Conservation (phyloP, 352 stramenopile genomes). For the Aphanomyces stellatus region DNA sequence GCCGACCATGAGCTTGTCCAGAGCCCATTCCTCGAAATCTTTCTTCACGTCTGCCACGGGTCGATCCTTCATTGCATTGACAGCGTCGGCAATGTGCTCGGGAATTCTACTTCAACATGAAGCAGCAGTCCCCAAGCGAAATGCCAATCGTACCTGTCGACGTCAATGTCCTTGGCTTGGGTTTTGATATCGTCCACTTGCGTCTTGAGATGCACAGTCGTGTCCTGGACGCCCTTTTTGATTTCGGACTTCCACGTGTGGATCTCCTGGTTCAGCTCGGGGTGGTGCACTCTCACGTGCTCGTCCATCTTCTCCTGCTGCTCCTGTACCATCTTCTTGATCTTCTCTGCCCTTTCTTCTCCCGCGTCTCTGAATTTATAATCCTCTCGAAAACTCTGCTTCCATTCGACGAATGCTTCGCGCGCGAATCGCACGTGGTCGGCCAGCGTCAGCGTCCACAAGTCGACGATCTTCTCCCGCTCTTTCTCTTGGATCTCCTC, state of each 20-base stretch:
- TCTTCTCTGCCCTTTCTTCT: constrained; percentile 51
- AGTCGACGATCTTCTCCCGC: constrained; percentile 50
- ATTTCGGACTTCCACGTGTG: constrained; percentile 55
- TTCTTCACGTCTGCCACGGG: constrained; percentile 47
- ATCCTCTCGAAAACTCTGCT: constrained; percentile 33
- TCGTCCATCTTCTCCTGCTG: constrained; percentile 47
- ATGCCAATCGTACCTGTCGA: constrained; percentile 63
- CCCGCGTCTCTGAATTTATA: constrained; percentile 41
- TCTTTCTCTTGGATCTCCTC: constrained; percentile 36
- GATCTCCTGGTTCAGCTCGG: constrained; percentile 59
- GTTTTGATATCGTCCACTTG: constrained; percentile 59
- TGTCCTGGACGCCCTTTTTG: constrained; percentile 36
- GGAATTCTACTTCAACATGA: constrained; percentile 38
- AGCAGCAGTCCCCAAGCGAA: constrained; percentile 49
- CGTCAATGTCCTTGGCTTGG: constrained; percentile 44
- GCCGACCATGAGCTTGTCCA: constrained; percentile 76
- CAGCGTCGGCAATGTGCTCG: constrained; percentile 50
- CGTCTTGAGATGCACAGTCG: constrained; percentile 42
- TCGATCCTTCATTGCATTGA: constrained; percentile 45
- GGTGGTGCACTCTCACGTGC: constrained; percentile 46
- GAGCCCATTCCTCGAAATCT: constrained; percentile 64
- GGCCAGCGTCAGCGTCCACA: constrained; percentile 67
- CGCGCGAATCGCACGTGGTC: constrained; percentile 53
- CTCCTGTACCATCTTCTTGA: constrained; percentile 36
- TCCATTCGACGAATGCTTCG: constrained; percentile 71